Conservation (phyloP, 805 yeast genomes). For the Diddensiella caesifluorescens region DNA sequence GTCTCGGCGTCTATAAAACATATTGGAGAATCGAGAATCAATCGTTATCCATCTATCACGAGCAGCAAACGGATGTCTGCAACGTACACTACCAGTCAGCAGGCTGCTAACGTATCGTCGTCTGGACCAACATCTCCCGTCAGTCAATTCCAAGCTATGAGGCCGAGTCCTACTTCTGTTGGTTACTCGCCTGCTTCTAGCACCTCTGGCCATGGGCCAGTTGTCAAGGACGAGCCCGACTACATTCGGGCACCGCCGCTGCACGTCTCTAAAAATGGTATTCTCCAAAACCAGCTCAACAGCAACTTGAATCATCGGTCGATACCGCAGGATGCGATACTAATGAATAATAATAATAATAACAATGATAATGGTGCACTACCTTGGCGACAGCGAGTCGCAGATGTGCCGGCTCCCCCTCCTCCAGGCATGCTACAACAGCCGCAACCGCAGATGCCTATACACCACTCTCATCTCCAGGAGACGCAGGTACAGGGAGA, state of each 20-base stretch:
- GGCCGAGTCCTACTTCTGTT: not conserved
- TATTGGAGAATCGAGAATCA: constrained; percentile 42
- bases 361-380: no score
- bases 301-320: not conserved
- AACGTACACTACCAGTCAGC: not conserved
- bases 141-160: no score
- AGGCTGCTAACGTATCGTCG: not conserved
- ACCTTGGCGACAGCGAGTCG: no score
- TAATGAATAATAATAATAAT: no score
- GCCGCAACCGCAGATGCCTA: not conserved
- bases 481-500: constrained; percentile 5
- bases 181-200: not conserved
- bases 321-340: no score
- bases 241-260: not conserved
- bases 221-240: not conserved
- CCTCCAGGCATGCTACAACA: not conserved
- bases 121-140: not conserved
- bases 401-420: no score
- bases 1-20: constrained; percentile 62
- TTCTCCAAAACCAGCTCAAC: not conserved
- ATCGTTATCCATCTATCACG: not conserved
- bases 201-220: not conserved
- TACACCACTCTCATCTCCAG: not conserved
- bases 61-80: no score
- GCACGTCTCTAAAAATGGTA: not conserved